Evolutionary conservation across 306 rosid species (phyloP).

Genomic region (Gleditsia sinensis): DNA sequence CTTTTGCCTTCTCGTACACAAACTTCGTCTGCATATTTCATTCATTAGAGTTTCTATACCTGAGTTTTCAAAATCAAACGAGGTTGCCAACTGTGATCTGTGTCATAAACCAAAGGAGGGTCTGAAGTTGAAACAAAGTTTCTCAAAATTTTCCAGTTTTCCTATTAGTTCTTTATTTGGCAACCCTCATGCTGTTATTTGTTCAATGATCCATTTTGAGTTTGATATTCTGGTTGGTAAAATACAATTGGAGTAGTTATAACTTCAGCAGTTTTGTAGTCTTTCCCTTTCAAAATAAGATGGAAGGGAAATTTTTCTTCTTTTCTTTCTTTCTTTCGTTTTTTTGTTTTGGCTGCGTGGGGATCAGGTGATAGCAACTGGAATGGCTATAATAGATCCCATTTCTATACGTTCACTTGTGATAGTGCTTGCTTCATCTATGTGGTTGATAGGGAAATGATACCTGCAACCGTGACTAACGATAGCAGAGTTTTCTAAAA

Average conservation of each 20-base stretch:
- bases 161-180: background rate
- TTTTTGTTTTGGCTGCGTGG: conserved; percentile 20
- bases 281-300: conserved; percentile 27
- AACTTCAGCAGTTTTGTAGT: conserved; percentile 32
- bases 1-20: background rate
- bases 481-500: background rate
- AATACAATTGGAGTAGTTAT: conserved; percentile 44
- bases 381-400: conserved; percentile 48
- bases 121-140: conserved; percentile 5
- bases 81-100: background rate
- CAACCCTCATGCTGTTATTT: conserved; percentile 21
- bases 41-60: background rate
- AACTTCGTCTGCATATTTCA: background rate
- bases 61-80: too few relatives aligned
- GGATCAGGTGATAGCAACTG: conserved; percentile 50
- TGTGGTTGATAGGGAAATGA: conserved; percentile 30
- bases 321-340: too few relatives aligned
- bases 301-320: background rate
- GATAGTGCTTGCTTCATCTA: background rate
- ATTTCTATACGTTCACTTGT: conserved; percentile 22
- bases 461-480: conserved; percentile 17
- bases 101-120: background rate
- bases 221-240: conserved; percentile 33
- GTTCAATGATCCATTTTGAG: conserved; percentile 32
- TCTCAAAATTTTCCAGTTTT: background rate